Evolutionary conservation across 1,284 basidiomycete species (phyloP).

Genomic region (Sanghuangporus baumii): DNA sequence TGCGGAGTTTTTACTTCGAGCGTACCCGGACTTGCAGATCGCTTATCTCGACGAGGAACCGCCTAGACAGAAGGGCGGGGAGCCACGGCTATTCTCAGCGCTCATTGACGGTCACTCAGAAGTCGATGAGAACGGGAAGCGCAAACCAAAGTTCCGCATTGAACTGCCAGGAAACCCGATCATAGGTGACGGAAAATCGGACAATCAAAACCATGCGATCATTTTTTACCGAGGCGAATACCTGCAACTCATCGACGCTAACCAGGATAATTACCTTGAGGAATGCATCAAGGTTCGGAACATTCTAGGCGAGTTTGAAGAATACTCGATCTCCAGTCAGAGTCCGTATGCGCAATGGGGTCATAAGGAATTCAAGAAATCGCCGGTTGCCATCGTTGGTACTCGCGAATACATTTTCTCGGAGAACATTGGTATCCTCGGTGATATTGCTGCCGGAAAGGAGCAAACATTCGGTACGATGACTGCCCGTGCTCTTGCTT

Average conservation of each 20-base stretch:
- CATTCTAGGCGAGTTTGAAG: conserved; percentile 96
- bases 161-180: conserved; percentile 99
- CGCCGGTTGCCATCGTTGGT: conserved; percentile 96
- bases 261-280: conserved; percentile 99
- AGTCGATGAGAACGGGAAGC: conserved; percentile 83
- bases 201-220: conserved; percentile 99
- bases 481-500: conserved; percentile 92
- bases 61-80: conserved; percentile 75
- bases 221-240: conserved; percentile 99
- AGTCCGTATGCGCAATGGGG: conserved; percentile 95
- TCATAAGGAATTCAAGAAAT: conserved; percentile 84
- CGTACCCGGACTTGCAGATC: conserved; percentile 98
- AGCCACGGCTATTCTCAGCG: conserved; percentile 88
- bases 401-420: conserved; percentile 99
- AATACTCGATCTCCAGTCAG: conserved; percentile 85
- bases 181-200: conserved; percentile 97
- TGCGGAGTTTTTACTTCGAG: conserved; percentile 95
- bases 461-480: conserved; percentile 99
- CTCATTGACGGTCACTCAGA: conserved; percentile 98
- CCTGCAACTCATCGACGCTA: conserved; percentile 98
- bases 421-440: conserved; percentile 98
- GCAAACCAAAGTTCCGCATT: conserved; percentile 96
- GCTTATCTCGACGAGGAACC: conserved; percentile 98
- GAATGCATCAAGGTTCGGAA: conserved; percentile 99
- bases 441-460: conserved; percentile 99